Base-by-base conservation (phyloP, 2,329 filamentous ascomycete genomes). In the Seiridium unicorne region DNA sequence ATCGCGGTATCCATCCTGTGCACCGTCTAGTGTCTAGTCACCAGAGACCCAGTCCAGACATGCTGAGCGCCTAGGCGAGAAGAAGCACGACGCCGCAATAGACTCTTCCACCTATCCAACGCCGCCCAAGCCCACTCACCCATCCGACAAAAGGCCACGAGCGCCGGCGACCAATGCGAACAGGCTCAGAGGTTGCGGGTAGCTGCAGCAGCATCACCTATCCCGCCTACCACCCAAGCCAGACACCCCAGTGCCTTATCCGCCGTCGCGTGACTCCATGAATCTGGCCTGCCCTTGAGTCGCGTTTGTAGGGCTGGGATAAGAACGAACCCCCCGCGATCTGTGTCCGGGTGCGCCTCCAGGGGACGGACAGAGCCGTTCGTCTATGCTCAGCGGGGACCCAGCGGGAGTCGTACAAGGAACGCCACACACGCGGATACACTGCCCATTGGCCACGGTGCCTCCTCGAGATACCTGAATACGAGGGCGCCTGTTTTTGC, bases 141-240 rank as follows among this genome's bases (percentile, higher is more conserved):
- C 62, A 18, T n/a, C 31, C 46, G 46, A 59, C 32, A 31, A 53
- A n/a, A 38, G 57, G 47, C 40, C 57, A 53, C 47, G 56, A 46
- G 56, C 44, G 56, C 65, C 66, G 69, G 66, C 61, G 67, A 66
- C 70, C 67, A 69, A 73, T 73, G 71, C 70, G 70, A 72, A 73
- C 70, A 66, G 69, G 67, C 70, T 69, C 68, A 71, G 69, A 72
- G 65, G 69, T 66, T 61, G 69, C 70, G 71, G 71, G 68, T 72
- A 72, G 68, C 67, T 73, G 71, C 71, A 73, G 68, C 62, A 72
- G 69, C 69, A 72, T 73, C 68, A 68, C 72, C 66, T 69, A 71
- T 73, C 70, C 71, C 68, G 68, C 69, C 69, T 73, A 71, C 61
- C 69, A 73, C 64, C 70, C 71, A 59, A 70, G 69, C 62, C 69